These are phyloP conservation scores for Boletus smithii DNA, from an alignment of 1,284 basidiomycete species.

Conservation along the genomic window DNA sequence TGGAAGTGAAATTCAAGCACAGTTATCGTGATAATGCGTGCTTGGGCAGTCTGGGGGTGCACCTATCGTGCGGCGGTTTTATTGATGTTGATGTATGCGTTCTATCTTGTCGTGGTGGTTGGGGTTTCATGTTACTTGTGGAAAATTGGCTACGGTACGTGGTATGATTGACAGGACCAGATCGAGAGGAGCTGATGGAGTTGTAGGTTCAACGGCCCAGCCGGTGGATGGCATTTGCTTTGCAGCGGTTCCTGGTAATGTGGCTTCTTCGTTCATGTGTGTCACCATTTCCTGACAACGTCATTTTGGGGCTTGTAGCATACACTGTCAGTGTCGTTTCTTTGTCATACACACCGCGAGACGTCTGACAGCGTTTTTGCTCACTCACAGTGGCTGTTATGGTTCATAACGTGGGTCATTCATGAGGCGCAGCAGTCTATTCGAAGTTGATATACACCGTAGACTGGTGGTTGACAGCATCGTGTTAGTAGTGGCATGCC, in stretches of 20 bases:
- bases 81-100: slow-evolving; percentile 3
- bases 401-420: slow-evolving; percentile 9
- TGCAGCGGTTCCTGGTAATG: slow-evolving; percentile 4
- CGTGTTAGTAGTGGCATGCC: slow-evolving; percentile 6
- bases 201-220: background rate
- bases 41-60: slow-evolving; percentile 17
- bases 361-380: background rate
- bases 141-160: slow-evolving; percentile 1
- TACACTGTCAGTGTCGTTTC: slow-evolving; percentile 2
- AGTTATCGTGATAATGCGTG: slow-evolving; percentile 16
- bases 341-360: background rate
- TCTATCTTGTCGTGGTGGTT: slow-evolving; percentile 6
- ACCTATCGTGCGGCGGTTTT: background rate
- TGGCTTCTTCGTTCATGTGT: background rate
- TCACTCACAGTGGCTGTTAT: slow-evolving; percentile 7
- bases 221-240: slow-evolving; percentile 4
- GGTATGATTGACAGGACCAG: background rate
- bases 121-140: slow-evolving; percentile 3
- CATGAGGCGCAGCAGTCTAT: background rate
- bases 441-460: background rate
- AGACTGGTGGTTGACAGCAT: slow-evolving; percentile 14
- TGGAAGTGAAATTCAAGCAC: slow-evolving; percentile 3
- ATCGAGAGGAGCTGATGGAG: background rate
- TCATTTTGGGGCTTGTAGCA: background rate
- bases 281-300: background rate